Conservation (phyloP, 1,284 basidiomycete species). For the Trichosporon faecale region DNA sequence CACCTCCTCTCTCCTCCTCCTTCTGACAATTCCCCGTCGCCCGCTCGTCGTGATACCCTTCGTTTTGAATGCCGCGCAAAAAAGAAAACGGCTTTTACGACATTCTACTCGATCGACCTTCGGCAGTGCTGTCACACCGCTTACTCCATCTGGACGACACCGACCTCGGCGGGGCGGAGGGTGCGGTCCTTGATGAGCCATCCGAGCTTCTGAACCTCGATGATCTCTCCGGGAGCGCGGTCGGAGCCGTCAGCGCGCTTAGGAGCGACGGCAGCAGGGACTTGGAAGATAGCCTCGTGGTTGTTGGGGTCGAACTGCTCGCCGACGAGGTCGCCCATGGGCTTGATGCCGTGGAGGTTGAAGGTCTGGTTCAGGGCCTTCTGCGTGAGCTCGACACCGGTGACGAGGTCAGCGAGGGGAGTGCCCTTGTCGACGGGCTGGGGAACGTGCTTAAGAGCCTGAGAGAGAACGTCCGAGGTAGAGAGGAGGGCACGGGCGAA, state of each 20-base stretch:
- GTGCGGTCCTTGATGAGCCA: conserved; percentile 91
- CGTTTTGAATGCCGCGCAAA: background rate
- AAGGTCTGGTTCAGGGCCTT: conserved; percentile 85
- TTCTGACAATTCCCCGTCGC: background rate
- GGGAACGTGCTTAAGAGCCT: conserved; percentile 82
- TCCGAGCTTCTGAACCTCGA: conserved; percentile 87
- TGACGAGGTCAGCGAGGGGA: conserved; percentile 66
- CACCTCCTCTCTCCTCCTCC: background rate
- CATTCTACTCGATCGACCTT: background rate
- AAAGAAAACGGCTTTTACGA: background rate
- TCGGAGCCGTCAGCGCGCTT: conserved; percentile 58
- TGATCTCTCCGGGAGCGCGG: conserved; percentile 74
- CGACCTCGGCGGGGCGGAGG: conserved; percentile 92
- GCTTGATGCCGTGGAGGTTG: conserved; percentile 85
- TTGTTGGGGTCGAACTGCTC: conserved; percentile 90
- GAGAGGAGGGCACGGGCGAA: conserved; percentile 88
- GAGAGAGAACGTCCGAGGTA: conserved; percentile 84
- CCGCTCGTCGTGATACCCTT: background rate
- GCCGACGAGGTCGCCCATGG: conserved; percentile 66
- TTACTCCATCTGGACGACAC: conserved; percentile 65
- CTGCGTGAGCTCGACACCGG: conserved; percentile 89
- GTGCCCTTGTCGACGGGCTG: conserved; percentile 53
- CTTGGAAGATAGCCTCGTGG: conserved; percentile 94
- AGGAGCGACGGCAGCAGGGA: conserved; percentile 62
- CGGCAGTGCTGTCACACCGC: background rate